Percentiles rank a stretch among this genome's conserved stretches.
These are phyloP conservation scores for Myxozyma vanderwaltii DNA, from an alignment of 805 yeast genomes.

Conservation along the genomic window DNA sequence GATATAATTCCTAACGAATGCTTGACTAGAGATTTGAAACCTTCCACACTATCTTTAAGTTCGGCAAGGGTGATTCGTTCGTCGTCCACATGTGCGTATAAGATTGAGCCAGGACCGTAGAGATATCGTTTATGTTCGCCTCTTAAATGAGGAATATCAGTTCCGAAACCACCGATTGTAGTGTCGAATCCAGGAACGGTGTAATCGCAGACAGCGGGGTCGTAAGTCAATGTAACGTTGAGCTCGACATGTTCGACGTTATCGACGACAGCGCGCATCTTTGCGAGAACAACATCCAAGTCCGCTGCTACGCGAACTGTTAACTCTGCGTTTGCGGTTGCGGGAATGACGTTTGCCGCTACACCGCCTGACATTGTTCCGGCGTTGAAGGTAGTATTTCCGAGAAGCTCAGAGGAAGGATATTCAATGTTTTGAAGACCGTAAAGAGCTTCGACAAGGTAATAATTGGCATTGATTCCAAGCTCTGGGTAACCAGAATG, in stretches of 20 bases:
- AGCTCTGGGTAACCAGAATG: slow-evolving; percentile 73
- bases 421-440: slow-evolving; percentile 49
- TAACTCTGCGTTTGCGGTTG: slow-evolving; percentile 53
- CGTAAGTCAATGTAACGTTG: slow-evolving; percentile 33
- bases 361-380: slow-evolving; percentile 63
- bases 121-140: slow-evolving; percentile 51
- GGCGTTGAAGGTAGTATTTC: slow-evolving; percentile 62
- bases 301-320: slow-evolving; percentile 59
- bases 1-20: slow-evolving; percentile 10
- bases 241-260: slow-evolving; percentile 34
- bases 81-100: slow-evolving; percentile 32
- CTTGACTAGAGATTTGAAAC: slow-evolving; percentile 51
- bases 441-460: slow-evolving; percentile 54
- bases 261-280: slow-evolving; percentile 45
- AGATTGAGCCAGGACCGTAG: slow-evolving; percentile 61
- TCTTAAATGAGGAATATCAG: slow-evolving; percentile 54
- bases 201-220: slow-evolving; percentile 54
- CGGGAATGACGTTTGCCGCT: slow-evolving; percentile 68
- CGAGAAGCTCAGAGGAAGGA: slow-evolving; percentile 58
- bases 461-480: slow-evolving; percentile 64
- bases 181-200: slow-evolving; percentile 67
- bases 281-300: slow-evolving; percentile 44
- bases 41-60: slow-evolving; percentile 54
- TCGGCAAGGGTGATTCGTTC: slow-evolving; percentile 45
- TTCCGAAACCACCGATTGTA: slow-evolving; percentile 53